phyloP scores from a whole-genome alignment of 345 rosid genomes.

The Lagerstroemia speciosa region DNA sequence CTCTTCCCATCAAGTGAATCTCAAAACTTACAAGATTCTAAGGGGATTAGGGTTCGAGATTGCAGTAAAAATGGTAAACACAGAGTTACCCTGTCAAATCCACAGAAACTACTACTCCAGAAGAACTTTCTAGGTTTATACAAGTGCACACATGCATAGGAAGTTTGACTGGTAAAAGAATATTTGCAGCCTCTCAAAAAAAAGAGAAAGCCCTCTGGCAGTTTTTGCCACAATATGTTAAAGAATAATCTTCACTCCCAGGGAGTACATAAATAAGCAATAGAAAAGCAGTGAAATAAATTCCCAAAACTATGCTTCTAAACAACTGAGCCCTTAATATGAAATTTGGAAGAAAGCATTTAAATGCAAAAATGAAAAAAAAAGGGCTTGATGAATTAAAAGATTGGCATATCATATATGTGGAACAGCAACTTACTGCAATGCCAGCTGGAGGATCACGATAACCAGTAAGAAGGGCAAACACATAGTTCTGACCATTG shows the following conservation, averaged over 20 bases:
- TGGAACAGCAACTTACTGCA: slow-evolving; percentile 24
- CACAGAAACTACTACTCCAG: neutral
- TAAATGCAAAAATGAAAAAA: neutral
- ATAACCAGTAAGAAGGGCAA: slow-evolving; percentile 92
- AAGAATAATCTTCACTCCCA: neutral
- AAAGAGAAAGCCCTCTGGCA: neutral
- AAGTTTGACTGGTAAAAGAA: neutral
- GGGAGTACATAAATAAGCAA: neutral
- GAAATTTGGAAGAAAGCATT: neutral
- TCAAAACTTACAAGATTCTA: neutral
- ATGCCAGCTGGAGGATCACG: slow-evolving; percentile 99
- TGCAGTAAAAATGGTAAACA: neutral
- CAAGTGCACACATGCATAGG: neutral
- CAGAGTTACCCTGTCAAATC: neutral
- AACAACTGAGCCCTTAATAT: neutral
- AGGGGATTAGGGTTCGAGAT: neutral
- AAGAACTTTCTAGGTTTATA: neutral
- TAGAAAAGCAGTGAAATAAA: neutral
- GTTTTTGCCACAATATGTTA: neutral
- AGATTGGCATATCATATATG: neutral
- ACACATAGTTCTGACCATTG: slow-evolving; percentile 95
- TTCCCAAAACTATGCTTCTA: neutral
- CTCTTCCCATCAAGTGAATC: neutral
- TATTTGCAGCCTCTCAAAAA: neutral
- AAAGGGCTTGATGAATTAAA: neutral